Evolutionary conservation across 192 early-diverging fungal species (phyloP).

Genomic region (Phlyctochytrium arcticum): DNA sequence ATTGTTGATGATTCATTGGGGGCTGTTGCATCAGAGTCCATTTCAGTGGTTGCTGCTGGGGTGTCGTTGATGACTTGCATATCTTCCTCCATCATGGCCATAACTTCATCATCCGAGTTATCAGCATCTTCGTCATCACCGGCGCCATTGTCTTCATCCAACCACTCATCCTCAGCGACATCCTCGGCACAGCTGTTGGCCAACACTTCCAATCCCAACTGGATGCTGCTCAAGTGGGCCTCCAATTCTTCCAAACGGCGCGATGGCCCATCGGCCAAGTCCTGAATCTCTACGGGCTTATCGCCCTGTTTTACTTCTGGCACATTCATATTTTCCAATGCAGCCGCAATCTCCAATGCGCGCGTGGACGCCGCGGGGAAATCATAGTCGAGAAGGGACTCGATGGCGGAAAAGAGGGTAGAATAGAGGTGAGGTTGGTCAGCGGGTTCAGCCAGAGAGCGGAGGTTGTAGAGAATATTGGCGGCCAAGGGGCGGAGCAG

Average conservation of each 20-base stretch:
- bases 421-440: constrained; percentile 2
- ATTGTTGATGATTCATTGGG: too few relatives aligned
- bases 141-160: constrained; percentile 33
- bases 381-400: constrained; percentile 13
- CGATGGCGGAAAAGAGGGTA: not conserved
- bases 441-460: not conserved
- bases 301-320: constrained; percentile 27
- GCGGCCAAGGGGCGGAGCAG: constrained; percentile 67
- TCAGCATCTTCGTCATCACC: constrained; percentile 30
- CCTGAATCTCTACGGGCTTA: not conserved
- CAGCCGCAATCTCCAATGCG: constrained; percentile 35
- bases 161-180: constrained; percentile 41
- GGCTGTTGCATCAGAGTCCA: not conserved
- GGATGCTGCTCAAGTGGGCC: constrained; percentile 55
- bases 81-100: constrained; percentile 40
- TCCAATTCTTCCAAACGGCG: constrained; percentile 44
- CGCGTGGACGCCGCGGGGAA: not conserved
- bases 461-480: constrained; percentile 53
- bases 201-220: constrained; percentile 75
- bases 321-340: not conserved
- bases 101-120: constrained; percentile 19
- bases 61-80: constrained; percentile 30
- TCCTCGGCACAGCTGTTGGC: constrained; percentile 63
- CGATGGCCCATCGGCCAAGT: too few relatives aligned
- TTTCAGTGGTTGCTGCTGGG: not conserved